Conservation (phyloP, 345 rosid species). For the Citrus maxima region DNA sequence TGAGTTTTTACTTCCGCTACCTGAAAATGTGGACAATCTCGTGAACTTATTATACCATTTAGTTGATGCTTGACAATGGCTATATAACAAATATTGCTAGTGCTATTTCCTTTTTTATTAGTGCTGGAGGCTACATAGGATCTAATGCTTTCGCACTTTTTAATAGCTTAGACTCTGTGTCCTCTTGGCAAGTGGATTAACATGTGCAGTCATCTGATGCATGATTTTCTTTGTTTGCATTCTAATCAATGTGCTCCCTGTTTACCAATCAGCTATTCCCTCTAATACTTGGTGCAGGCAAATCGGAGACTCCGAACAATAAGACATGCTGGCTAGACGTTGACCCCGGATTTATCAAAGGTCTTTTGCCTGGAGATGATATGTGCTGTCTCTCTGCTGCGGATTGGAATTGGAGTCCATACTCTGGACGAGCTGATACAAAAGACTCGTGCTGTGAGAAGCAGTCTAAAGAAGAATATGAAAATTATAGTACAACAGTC, state of each 20-base stretch:
- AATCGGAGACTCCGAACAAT: neutral
- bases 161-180: neutral
- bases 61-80: neutral
- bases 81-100: no score
- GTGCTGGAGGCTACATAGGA: neutral
- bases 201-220: neutral
- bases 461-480: conserved; percentile 13
- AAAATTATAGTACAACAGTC: neutral
- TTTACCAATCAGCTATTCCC: neutral
- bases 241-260: neutral
- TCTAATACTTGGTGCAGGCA: conserved; percentile 1
- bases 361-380: conserved; percentile 10
- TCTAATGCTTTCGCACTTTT: neutral
- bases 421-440: neutral
- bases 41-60: neutral
- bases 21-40: neutral
- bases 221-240: neutral
- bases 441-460: neutral
- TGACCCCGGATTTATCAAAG: neutral
- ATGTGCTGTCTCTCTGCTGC: conserved; percentile 5
- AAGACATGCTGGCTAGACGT: neutral
- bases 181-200: neutral
- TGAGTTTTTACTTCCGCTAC: neutral
- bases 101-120: neutral
- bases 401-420: neutral